These are phyloP conservation scores for Chlorella sp. DNA, from an alignment of 139 green algal genomes.

Conservation along the genomic window DNA sequence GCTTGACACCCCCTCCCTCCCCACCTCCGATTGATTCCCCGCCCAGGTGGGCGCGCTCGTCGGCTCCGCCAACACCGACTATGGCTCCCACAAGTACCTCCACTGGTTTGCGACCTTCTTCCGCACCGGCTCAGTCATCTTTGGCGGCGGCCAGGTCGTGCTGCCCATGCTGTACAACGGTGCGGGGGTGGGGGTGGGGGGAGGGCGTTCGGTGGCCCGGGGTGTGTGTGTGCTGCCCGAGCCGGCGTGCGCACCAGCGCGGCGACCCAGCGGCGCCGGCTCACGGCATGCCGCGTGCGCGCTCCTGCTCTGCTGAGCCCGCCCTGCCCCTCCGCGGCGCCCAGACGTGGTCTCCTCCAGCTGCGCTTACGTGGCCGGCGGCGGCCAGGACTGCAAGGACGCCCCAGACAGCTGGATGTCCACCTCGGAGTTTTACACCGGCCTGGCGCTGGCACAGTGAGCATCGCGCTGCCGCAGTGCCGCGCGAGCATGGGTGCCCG, in stretches of 20 bases:
- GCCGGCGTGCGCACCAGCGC: too few relatives aligned
- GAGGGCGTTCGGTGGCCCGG: too few relatives aligned
- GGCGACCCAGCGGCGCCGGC: too few relatives aligned
- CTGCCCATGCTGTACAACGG: slow-evolving; percentile 87
- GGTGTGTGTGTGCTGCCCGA: too few relatives aligned
- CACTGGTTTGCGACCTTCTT: slow-evolving; percentile 91
- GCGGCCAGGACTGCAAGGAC: slow-evolving; percentile 35
- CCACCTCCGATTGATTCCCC: too few relatives aligned
- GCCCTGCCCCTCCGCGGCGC: neutral
- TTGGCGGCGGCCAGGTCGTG: slow-evolving; percentile 90
- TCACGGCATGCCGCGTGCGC: too few relatives aligned
- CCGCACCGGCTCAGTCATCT: slow-evolving; percentile 89
- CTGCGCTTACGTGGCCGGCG: too few relatives aligned
- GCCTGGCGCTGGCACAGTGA: slow-evolving; percentile 55
- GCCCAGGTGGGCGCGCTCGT: too few relatives aligned
- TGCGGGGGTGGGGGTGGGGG: too few relatives aligned
- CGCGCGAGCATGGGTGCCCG: neutral
- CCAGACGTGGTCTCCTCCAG: too few relatives aligned
- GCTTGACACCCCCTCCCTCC: too few relatives aligned
- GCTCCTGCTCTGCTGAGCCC: neutral
- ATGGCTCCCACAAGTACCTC: slow-evolving; percentile 55
- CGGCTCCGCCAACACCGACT: too few relatives aligned
- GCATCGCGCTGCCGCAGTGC: neutral
- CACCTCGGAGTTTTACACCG: slow-evolving; percentile 83
- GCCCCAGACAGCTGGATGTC: slow-evolving; percentile 76